A percentile compares a stretch with the other conserved stretches of the same genome.
Conservation (phyloP, 75 land plant species). For the Selaginella moellendorffii region DNA sequence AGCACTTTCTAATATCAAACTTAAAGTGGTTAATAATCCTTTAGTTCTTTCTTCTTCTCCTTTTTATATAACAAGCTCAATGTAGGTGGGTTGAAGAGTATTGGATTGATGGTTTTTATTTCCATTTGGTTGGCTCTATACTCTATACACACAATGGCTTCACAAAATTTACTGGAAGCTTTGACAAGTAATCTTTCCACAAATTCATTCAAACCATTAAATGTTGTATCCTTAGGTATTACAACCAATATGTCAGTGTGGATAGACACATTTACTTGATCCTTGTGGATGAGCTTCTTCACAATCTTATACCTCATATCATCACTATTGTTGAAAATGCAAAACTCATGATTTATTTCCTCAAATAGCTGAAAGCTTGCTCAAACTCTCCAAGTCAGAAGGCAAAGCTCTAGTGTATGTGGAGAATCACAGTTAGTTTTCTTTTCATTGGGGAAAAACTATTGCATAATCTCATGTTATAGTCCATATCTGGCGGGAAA, state of each 20-base stretch:
- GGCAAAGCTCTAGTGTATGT: constrained; percentile 63
- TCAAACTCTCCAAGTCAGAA: constrained; percentile 16
- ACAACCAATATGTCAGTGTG: constrained; percentile 69
- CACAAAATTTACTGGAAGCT: constrained; percentile 47
- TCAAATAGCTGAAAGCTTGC: background rate
- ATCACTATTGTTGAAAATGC: constrained; percentile 96
- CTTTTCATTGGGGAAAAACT: too few relatives aligned
- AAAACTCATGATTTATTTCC: too few relatives aligned
- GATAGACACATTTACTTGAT: constrained; percentile 69
- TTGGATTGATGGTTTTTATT: constrained; percentile 90
- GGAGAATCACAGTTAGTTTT: constrained; percentile 83
- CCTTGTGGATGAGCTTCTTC: constrained; percentile 87
- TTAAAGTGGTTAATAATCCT: constrained; percentile 52
- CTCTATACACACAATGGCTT: constrained; percentile 92
- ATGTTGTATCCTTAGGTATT: background rate
- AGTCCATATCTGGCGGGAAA: constrained; percentile 84
- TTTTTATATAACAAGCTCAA: too few relatives aligned
- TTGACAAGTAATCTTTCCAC: background rate
- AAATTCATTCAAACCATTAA: background rate
- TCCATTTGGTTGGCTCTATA: constrained; percentile 89
- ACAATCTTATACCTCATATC: constrained; percentile 68
- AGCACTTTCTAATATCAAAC: constrained; percentile 80
- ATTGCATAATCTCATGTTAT: background rate
- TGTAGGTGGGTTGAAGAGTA: constrained; percentile 92
- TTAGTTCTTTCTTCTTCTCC: background rate